Percentiles rank a stretch among this genome's conserved stretches.
Conservation (phyloP, 257 asterid genomes). For the Nicotiana paniculata region DNA sequence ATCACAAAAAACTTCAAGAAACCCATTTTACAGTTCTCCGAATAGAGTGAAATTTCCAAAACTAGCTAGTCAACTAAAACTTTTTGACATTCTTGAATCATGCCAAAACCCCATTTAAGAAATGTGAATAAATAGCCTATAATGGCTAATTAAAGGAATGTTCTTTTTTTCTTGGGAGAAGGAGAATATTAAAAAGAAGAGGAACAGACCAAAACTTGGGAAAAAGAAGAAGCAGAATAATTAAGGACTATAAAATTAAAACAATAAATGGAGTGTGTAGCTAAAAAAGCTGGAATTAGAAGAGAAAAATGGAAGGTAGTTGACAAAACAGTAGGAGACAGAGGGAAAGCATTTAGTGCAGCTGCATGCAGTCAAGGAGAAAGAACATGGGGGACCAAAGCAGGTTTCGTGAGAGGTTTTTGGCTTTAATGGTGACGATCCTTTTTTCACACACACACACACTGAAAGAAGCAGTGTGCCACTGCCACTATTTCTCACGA, state of each 20-base stretch:
- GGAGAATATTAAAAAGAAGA: neutral
- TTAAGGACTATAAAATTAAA: neutral
- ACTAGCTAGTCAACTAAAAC: too few species aligned
- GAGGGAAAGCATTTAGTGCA: slow-evolving; percentile 13
- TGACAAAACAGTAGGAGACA: slow-evolving; percentile 7
- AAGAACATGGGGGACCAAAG: neutral
- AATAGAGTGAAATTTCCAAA: neutral
- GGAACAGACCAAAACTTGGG: neutral
- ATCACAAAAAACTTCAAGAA: slow-evolving; percentile 15
- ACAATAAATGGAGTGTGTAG: neutral
- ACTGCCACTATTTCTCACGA: neutral
- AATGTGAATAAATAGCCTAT: neutral
- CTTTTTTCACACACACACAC: neutral
- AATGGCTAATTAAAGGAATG: slow-evolving; percentile 2
- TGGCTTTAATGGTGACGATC: neutral
- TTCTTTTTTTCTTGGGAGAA: neutral
- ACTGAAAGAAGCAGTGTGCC: neutral
- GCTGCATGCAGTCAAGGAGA: slow-evolving; percentile 23
- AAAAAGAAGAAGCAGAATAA: neutral
- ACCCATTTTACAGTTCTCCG: slow-evolving; percentile 33
- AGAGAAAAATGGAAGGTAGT: slow-evolving; percentile 6
- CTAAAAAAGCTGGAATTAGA: neutral
- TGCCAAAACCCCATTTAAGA: neutral
- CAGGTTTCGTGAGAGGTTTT: neutral
- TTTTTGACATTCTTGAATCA: too few species aligned